Percentiles rank a stretch among this genome's conserved stretches.
These are phyloP conservation scores for Monascus purpureus DNA, from an alignment of 495 filamentous ascomycete species.

Conservation along the genomic window DNA sequence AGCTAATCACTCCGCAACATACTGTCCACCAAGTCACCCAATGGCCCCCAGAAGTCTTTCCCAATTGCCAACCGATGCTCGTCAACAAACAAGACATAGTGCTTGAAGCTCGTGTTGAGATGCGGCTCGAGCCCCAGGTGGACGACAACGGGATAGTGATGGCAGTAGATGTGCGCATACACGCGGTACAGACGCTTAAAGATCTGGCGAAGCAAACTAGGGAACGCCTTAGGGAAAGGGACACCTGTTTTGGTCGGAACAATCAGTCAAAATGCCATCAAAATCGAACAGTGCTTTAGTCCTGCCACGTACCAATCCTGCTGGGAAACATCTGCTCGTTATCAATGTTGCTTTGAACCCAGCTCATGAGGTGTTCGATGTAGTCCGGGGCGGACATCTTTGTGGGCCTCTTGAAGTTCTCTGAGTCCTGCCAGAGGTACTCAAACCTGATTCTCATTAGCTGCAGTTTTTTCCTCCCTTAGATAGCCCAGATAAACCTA, in stretches of 20 bases:
- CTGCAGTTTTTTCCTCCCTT: not conserved
- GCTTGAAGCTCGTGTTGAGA: conserved; percentile 98
- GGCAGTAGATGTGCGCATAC: conserved; percentile 98
- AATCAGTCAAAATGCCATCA: too few relatives aligned
- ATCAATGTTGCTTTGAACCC: conserved; percentile 91
- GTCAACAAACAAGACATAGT: conserved; percentile 94
- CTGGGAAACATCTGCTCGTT: conserved; percentile 91
- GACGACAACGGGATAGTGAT: conserved; percentile 94
- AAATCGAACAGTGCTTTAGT: too few relatives aligned
- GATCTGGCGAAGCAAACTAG: conserved; percentile 72
- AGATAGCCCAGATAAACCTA: conserved; percentile 22
- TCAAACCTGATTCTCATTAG: conserved; percentile 56
- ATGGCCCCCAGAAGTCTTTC: conserved; percentile 96
- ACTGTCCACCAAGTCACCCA: conserved; percentile 91
- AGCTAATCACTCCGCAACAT: conserved; percentile 92
- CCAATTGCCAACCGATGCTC: conserved; percentile 79
- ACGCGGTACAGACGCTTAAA: conserved; percentile 98
- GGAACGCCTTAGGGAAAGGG: conserved; percentile 88
- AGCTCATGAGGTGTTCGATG: conserved; percentile 92
- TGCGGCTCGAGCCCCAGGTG: conserved; percentile 93
- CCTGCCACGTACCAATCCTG: conserved; percentile 72
- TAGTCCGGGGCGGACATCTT: conserved; percentile 97
- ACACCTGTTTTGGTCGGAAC: conserved; percentile 46
- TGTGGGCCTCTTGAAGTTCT: conserved; percentile 85
- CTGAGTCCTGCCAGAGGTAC: conserved; percentile 94